These are phyloP conservation scores for Umbelopsis sp. DNA, from an alignment of 192 early-diverging fungal species.

Conservation along the genomic window DNA sequence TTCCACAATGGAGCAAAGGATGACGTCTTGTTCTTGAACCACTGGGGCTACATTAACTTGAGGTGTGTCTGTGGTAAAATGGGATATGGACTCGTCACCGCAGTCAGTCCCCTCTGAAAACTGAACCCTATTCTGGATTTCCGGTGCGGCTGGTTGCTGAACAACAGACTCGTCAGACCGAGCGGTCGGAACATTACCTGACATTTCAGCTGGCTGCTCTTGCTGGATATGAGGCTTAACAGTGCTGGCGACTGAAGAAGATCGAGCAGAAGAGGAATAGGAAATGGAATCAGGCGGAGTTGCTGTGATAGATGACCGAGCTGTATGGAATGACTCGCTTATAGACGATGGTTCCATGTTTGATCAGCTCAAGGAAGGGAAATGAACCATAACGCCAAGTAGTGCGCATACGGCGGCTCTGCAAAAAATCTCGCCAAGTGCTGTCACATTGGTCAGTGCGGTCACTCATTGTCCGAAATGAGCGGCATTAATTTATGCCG, in stretches of 20 bases:
- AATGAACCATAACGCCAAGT: not conserved
- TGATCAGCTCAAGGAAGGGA: not conserved
- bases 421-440: too few species aligned
- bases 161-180: not conserved
- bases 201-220: not conserved
- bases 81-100: not conserved
- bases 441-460: not conserved
- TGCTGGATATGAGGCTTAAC: not conserved
- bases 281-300: not conserved
- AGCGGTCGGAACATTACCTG: not conserved
- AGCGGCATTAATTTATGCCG: too few species aligned
- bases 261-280: not conserved
- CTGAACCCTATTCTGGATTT: not conserved
- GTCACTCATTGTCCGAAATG: too few species aligned
- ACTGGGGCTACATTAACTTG: not conserved
- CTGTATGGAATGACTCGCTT: slow-evolving; percentile 7
- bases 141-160: not conserved
- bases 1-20: not conserved
- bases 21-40: not conserved
- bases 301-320: not conserved
- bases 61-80: not conserved
- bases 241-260: not conserved
- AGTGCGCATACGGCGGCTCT: too few species aligned
- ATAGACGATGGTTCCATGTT: slow-evolving; percentile 3
- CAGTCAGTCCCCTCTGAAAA: not conserved